Evolutionary conservation across 1,139 yeast genomes (phyloP), one percentile per base, ranked within the genome.

Genomic region (Lodderomyces margitis): DNA sequence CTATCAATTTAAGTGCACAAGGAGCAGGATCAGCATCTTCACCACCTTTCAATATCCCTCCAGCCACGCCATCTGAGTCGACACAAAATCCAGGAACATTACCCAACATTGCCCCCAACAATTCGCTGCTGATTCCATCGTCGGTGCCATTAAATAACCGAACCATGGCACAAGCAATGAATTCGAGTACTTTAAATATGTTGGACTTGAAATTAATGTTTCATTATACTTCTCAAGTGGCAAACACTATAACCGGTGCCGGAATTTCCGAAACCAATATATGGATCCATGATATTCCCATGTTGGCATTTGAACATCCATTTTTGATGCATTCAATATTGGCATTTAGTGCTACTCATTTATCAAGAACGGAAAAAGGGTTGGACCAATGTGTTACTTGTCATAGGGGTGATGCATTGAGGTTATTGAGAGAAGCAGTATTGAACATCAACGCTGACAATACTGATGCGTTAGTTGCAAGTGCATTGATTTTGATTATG

Each of bases 401-500:
- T 41, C 97, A 91, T 61, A 68, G 97, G 34, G 88, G 95, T 8
- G 95, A 87, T 57, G 96, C 97, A 0, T 66, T 91, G 39, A 68
- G 91, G 44, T 66, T 88, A 36, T 65, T 91, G 41, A 68, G 97
- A 44, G 94, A 86, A 54, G 96, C 94, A 1, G 96, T 91, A 3
- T 69, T 87, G 50, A 81, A 87, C 49, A 88, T 91, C 46, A 83
- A 86, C 25, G 74, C 87, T 1, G 89, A 85, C 37, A 89, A 89
- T 54, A 84, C 96, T 5, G 98, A 91, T 62, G 95, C 97, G 0
- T 67, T 91, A 45, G 96, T 91, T 10, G 96, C 97, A 0, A 81
- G 95, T 44, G 95, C 97, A 0, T 75, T 91, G 51, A 81, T 91
- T 36, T 68, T 91, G 42, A 89, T 89, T 45, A 85, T 91, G 85